phyloP scores from a whole-genome alignment of 495 filamentous ascomycete species.

The Recurvomyces mirabilis region DNA sequence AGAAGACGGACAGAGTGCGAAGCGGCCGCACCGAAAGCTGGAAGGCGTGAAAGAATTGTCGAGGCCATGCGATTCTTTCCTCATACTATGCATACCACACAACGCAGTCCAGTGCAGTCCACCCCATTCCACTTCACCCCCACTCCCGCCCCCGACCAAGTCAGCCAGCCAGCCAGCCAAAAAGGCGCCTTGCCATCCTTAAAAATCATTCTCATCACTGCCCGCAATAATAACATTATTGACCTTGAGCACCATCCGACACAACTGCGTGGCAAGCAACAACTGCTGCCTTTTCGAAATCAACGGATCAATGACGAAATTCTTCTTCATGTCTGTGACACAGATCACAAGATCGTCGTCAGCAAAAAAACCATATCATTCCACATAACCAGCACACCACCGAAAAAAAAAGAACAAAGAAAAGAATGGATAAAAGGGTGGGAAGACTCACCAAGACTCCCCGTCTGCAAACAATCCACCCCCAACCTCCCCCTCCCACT shows the following conservation, averaged over 20 bases:
- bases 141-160: no score
- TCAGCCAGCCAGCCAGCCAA: no score
- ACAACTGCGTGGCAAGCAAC: conserved; percentile 89
- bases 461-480: conserved; percentile 94
- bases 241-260: conserved; percentile 96
- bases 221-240: conserved; percentile 95
- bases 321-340: conserved; percentile 72
- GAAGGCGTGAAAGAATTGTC: no score
- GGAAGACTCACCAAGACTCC: conserved; percentile 68
- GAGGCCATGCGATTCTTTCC: no score
- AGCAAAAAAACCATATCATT: not conserved
- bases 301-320: conserved; percentile 94
- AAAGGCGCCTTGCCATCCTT: no score
- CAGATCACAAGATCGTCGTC: not conserved
- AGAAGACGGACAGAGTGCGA: no score
- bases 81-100: no score
- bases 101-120: no score
- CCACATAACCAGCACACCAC: not conserved
- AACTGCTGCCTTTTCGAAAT: conserved; percentile 97
- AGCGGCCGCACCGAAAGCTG: no score
- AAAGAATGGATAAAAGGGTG: no score
- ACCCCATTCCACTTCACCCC: no score
- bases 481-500: conserved; percentile 75
- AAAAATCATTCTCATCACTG: conserved; percentile 85
- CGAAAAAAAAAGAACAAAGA: conserved; percentile 5